Evolutionary conservation across 768 basidiomycete genomes (phyloP), one percentile per base, ranked within the genome.

Genomic region (Saitozyma sp.): DNA sequence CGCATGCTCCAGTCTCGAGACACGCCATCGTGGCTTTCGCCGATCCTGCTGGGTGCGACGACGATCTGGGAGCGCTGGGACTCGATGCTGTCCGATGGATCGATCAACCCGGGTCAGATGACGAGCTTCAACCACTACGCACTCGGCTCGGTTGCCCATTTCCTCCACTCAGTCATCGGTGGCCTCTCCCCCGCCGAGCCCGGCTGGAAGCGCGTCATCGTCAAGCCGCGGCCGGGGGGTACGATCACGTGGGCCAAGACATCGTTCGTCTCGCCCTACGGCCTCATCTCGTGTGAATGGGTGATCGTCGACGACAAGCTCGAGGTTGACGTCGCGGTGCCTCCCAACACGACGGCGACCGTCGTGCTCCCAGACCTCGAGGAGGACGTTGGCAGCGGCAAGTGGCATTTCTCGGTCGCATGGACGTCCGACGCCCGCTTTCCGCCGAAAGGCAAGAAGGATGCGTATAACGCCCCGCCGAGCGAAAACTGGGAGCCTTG

Each of bases 21-120:
- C 9, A 59, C 52, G 46, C 74, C 74, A 2, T 59, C 56, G 14
- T 69, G 70, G 70, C 52, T 76, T 17, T 74, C 73, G 39, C 62
- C 69, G 8, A 64, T 65, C 13, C 39, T 40, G 16, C 64, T 65
- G 63, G 68, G 65, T 9, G 65, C 67, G 1, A 69, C 68, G 3
- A 73, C 71, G 2, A 66, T 70, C n/a, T n/a, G n/a, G n/a, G n/a
- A n/a, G n/a, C n/a, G n/a, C n/a, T n/a, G n/a, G n/a, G n/a, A n/a
- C n/a, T 65, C 63, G 46, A 65, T 71, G 54, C 53, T 71, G 8
- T 65, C 72, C 1, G 75, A 76, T 43, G 73, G 75, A 8, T 55
- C 64, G 3, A 70, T 76, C 62, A 76, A 76, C 57, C 70, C 73
- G 3, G 75, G 75, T 20, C 61, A 76, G 56, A 76, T 76, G 75